Evolutionary conservation across 345 rosid species (phyloP).

Genomic region (Hibiscus trionum): DNA sequence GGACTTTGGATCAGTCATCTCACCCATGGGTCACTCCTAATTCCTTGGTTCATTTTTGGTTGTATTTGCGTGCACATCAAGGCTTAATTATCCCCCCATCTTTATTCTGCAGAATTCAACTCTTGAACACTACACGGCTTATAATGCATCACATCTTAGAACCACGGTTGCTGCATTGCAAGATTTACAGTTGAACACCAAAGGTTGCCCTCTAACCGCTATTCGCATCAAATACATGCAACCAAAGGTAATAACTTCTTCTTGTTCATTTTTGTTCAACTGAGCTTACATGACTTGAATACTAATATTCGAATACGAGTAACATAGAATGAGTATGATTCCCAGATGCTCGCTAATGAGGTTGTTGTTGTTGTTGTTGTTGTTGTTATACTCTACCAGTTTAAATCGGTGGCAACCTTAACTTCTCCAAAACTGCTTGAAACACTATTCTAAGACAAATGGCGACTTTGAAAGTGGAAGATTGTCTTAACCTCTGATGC

Average conservation of each 20-base stretch:
- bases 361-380: slow-evolving; percentile 23
- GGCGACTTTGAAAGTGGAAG: background rate
- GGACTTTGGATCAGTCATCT: slow-evolving; percentile 75
- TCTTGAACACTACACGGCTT: slow-evolving; percentile 67
- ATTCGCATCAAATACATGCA: slow-evolving; percentile 64
- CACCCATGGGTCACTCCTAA: slow-evolving; percentile 73
- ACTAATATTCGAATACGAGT: background rate
- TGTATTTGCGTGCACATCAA: background rate
- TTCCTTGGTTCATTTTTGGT: slow-evolving; percentile 3
- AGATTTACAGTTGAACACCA: slow-evolving; percentile 59
- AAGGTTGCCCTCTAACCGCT: slow-evolving; percentile 59
- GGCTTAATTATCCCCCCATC: slow-evolving; percentile 1
- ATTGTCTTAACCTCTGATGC: slow-evolving; percentile 2
- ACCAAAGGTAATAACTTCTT: slow-evolving; percentile 40
- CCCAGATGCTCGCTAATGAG: background rate
- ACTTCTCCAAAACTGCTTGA: slow-evolving; percentile 55
- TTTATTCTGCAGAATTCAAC: slow-evolving; percentile 56
- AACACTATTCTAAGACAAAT: slow-evolving; percentile 39
- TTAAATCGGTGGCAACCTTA: slow-evolving; percentile 61
- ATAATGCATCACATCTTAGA: slow-evolving; percentile 57
- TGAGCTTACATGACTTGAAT: background rate
- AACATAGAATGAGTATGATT: background rate
- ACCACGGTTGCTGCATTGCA: slow-evolving; percentile 46
- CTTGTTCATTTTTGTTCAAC: background rate
- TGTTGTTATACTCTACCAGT: slow-evolving; percentile 33